A percentile compares a stretch with the other conserved stretches of the same genome.
Conservation (phyloP, 23 red algal genomes). For the Agarophyton chilense region DNA sequence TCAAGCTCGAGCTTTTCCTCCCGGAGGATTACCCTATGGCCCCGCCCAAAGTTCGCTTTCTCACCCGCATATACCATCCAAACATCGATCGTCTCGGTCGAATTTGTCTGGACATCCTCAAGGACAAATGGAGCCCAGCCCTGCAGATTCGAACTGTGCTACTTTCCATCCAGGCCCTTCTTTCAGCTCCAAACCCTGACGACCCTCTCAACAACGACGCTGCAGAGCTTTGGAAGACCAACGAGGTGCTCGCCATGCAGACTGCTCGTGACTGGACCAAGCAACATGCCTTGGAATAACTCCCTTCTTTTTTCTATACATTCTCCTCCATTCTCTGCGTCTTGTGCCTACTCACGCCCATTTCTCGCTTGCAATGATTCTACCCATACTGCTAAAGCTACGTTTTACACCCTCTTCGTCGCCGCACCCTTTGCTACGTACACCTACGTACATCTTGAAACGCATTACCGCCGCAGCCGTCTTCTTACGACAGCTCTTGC, state of each 20-base stretch:
- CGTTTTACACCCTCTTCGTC: background rate
- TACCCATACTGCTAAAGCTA: background rate
- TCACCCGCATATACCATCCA: slow-evolving; percentile 97
- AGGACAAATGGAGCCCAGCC: slow-evolving; percentile 97
- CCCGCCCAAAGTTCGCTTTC: slow-evolving; percentile 93
- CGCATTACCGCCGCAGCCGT: background rate
- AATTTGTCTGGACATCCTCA: slow-evolving; percentile 98
- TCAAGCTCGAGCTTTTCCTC: slow-evolving; percentile 96
- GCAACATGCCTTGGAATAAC: slow-evolving; percentile 73
- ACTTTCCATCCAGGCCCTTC: slow-evolving; percentile 90
- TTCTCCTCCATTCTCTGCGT: background rate
- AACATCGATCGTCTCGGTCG: slow-evolving; percentile 97
- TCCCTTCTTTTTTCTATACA: background rate
- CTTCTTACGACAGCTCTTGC: background rate
- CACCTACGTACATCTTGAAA: too few relatives aligned
- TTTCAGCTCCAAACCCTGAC: slow-evolving; percentile 94
- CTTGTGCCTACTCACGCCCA: background rate
- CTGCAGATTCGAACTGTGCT: slow-evolving; percentile 95
- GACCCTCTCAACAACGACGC: slow-evolving; percentile 97
- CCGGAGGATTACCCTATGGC: slow-evolving; percentile 96
- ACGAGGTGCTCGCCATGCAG: slow-evolving; percentile 84
- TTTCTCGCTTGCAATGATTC: background rate
- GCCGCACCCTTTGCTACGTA: background rate
- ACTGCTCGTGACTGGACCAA: slow-evolving; percentile 84
- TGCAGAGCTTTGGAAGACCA: slow-evolving; percentile 96